Evolutionary conservation across 2,329 filamentous ascomycete species (phyloP).

Genomic region (Ophiostoma tasmaniense): DNA sequence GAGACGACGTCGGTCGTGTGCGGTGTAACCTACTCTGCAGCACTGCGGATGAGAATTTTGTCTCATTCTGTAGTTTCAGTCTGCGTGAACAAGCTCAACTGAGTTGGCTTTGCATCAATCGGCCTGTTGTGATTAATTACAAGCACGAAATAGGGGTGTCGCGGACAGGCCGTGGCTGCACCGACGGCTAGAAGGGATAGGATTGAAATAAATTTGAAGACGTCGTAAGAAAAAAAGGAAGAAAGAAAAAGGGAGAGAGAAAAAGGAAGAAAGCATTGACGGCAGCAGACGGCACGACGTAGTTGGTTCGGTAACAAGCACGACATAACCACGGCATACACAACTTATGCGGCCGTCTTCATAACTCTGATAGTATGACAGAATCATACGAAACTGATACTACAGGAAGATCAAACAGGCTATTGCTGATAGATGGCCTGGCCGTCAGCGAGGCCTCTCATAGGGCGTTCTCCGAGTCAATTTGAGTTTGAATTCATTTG

Average conservation of each 20-base stretch:
- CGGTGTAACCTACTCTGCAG: neutral
- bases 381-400: neutral
- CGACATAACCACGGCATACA: neutral
- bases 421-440: neutral
- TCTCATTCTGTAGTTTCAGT: neutral
- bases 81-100: too few species aligned
- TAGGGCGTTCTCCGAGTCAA: neutral
- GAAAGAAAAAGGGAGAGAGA: neutral
- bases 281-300: neutral
- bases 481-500: too few species aligned
- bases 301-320: neutral
- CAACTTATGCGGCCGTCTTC: neutral
- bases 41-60: neutral
- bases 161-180: neutral
- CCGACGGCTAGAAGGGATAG: neutral
- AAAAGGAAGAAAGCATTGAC: neutral
- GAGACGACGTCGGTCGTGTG: neutral
- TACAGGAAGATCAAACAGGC: neutral
- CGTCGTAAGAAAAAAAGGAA: neutral
- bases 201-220: neutral
- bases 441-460: neutral
- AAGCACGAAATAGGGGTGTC: neutral
- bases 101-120: too few species aligned
- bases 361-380: neutral
- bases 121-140: too few species aligned